Evolutionary conservation across 257 asterid species (phyloP).

Genomic region (Capsicum rhomboideum): DNA sequence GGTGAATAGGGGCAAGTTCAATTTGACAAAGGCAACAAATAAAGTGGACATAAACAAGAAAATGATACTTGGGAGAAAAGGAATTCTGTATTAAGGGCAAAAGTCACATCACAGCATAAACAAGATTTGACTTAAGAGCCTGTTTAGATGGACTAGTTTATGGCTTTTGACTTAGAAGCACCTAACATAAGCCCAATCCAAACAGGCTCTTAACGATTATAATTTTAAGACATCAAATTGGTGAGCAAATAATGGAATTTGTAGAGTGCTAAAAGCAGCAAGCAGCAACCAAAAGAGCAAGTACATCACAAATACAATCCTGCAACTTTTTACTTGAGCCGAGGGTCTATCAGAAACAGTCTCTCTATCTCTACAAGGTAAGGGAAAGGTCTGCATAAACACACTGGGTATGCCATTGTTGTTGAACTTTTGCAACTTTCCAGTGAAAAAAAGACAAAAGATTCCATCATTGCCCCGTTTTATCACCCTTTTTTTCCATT

Average conservation of each 20-base stretch:
- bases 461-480: not conserved
- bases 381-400: too few relatives aligned
- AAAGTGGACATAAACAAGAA: not conserved
- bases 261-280: not conserved
- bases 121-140: not conserved
- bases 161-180: too few relatives aligned
- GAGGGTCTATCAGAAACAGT: too few relatives aligned
- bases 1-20: not conserved
- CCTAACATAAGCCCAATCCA: too few relatives aligned
- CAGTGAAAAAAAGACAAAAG: not conserved
- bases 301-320: not conserved
- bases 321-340: not conserved
- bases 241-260: not conserved
- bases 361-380: too few relatives aligned
- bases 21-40: not conserved
- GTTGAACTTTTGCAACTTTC: not conserved
- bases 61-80: not conserved
- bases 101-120: not conserved
- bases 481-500: not conserved
- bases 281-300: not conserved
- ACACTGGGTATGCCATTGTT: too few relatives aligned
- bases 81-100: not conserved
- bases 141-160: too few relatives aligned
- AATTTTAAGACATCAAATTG: not conserved
- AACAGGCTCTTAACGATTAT: not conserved